These are phyloP conservation scores for Diutina ranongensis DNA, from an alignment of 1,139 yeast species.

Conservation along the genomic window DNA sequence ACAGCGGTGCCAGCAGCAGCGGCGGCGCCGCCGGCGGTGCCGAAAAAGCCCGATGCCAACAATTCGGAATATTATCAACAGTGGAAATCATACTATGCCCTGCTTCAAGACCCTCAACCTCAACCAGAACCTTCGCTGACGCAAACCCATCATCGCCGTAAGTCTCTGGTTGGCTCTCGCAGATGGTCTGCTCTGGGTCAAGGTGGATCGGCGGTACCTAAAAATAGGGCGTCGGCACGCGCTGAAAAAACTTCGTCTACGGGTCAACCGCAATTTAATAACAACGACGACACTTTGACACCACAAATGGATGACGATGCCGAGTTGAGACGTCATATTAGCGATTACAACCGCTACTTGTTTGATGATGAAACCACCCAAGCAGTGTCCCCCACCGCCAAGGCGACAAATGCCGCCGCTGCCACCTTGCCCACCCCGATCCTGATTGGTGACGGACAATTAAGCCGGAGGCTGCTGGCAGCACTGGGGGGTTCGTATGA, in stretches of 20 bases:
- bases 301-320: conserved; percentile 1
- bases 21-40: background rate
- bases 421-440: conserved; percentile 2
- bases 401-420: background rate
- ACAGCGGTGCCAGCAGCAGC: background rate
- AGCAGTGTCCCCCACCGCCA: background rate
- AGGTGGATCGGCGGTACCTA: conserved; percentile 9
- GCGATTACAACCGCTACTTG: conserved; percentile 24
- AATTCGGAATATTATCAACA: conserved; percentile 12
- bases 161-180: background rate
- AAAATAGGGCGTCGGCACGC: conserved; percentile 10
- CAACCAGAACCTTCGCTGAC: background rate
- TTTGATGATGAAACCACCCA: conserved; percentile 18
- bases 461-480: background rate
- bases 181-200: background rate
- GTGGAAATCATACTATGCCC: conserved; percentile 12
- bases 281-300: background rate
- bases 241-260: conserved; percentile 11
- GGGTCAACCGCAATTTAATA: background rate
- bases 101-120: conserved; percentile 6
- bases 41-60: background rate
- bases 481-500: conserved; percentile 3
- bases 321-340: conserved; percentile 13
- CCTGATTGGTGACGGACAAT: background rate
- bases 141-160: background rate